Percentiles rank a stretch among this genome's conserved stretches.
These are phyloP conservation scores for Pharnaceum exiguum DNA, from an alignment of 148 eudicot species.

Conservation along the genomic window DNA sequence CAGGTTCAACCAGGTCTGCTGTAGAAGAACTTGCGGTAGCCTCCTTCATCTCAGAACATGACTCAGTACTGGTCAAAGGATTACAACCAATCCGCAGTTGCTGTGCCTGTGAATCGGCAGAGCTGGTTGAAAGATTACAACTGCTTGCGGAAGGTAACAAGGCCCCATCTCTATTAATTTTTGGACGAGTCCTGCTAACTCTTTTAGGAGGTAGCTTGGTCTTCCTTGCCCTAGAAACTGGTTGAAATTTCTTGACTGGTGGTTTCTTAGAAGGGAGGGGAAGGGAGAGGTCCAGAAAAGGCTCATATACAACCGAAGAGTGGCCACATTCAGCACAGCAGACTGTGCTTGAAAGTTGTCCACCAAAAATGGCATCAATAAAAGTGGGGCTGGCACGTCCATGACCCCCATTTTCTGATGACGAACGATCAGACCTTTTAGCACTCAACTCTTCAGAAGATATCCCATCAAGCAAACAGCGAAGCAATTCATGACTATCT, in stretches of 20 bases:
- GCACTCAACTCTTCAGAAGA: slow-evolving; percentile 51
- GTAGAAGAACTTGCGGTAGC: slow-evolving; percentile 17
- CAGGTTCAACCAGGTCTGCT: slow-evolving; percentile 15
- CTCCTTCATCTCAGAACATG: slow-evolving; percentile 16
- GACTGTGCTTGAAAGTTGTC: slow-evolving; percentile 75
- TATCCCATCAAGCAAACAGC: slow-evolving; percentile 82
- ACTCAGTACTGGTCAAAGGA: slow-evolving; percentile 24
- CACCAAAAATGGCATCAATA: slow-evolving; percentile 81
- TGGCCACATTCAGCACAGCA: slow-evolving; percentile 78
- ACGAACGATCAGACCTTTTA: slow-evolving; percentile 25
- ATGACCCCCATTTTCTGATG: slow-evolving; percentile 27
- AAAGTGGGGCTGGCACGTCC: slow-evolving; percentile 34
- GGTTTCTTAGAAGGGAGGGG: slow-evolving; percentile 79
- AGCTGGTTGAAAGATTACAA: too few relatives aligned
- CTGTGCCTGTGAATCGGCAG: too few relatives aligned
- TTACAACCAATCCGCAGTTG: slow-evolving; percentile 22
- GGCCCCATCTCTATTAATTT: slow-evolving; percentile 34
- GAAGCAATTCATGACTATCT: slow-evolving; percentile 94
- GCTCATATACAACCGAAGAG: slow-evolving; percentile 74
- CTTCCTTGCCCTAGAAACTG: slow-evolving; percentile 45
- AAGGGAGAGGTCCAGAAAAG: slow-evolving; percentile 82
- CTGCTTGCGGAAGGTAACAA: too few relatives aligned
- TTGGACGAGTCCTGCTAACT: slow-evolving; percentile 43
- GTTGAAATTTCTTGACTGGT: slow-evolving; percentile 39
- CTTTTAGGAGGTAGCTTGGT: slow-evolving; percentile 65